Evolutionary conservation across 2,329 filamentous ascomycete species (phyloP).

Genomic region (Aspergillus ochraceus): DNA sequence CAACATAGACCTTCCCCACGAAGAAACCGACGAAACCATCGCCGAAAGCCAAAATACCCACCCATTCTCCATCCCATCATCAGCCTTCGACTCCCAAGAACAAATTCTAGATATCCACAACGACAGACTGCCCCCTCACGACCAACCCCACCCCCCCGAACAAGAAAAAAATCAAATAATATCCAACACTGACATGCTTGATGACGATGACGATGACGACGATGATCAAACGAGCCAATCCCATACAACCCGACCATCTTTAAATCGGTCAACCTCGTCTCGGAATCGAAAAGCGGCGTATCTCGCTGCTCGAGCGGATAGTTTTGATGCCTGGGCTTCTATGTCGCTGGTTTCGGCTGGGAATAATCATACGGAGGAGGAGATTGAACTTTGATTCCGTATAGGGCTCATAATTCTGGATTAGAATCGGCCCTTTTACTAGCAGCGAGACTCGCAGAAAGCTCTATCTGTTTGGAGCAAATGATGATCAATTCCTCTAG

Average conservation of each 20-base stretch:
- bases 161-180: background rate
- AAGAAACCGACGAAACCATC: slow-evolving; percentile 2
- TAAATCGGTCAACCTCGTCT: slow-evolving; percentile 18
- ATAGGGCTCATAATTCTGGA: too few relatives aligned
- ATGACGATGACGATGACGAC: background rate
- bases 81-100: slow-evolving; percentile 26
- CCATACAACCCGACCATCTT: background rate
- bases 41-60: slow-evolving; percentile 20
- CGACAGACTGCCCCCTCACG: background rate
- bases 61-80: slow-evolving; percentile 24
- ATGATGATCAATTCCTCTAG: too few relatives aligned
- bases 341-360: slow-evolving; percentile 45
- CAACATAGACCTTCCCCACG: background rate
- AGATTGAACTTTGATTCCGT: slow-evolving; percentile 48
- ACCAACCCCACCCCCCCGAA: background rate
- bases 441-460: too few relatives aligned
- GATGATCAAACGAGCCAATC: background rate
- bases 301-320: slow-evolving; percentile 41
- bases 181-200: background rate
- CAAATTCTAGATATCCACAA: background rate
- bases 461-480: too few relatives aligned
- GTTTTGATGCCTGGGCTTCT: slow-evolving; percentile 44
- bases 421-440: too few relatives aligned
- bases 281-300: slow-evolving; percentile 37
- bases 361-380: slow-evolving; percentile 43